Evolutionary conservation across 2,329 filamentous ascomycete species (phyloP), one percentile per base, ranked within the genome.

Genomic region (Penicillium sp.): DNA sequence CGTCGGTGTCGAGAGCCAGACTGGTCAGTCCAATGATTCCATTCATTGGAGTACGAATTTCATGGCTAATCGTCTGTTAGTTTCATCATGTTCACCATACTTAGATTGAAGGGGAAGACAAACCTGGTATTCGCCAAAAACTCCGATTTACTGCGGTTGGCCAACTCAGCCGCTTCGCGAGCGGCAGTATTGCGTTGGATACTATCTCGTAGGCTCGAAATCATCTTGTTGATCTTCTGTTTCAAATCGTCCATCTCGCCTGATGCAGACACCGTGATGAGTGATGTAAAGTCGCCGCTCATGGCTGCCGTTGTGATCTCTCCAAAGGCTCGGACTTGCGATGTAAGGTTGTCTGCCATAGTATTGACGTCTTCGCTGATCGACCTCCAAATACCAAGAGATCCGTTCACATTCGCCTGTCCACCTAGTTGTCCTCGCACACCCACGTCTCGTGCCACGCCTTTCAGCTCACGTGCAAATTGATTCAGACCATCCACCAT

Each of bases 241-340:
- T 97, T 97, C 66, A 97, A 83, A 75, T 96, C 93, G 75, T 96
- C 93, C 93, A 97, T 97, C 75, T 97, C 93, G 62, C 93, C 93
- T 5, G 92, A 96, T 23, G 93, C 93, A 74, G 96, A 92, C 4
- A 97, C 93, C 43, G 93, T 95, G 71, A 97, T 92, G 60, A 93
- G 86, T 72, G 96, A 95, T 16, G 90, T 96, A 72, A 97, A 97
- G 75, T 97, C 92, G 59, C 93, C 93, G 73, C 96, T 92, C 64
- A 93, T 96, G 27, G 93, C 93, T 42, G 93, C 87, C 71, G 96
- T 96, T 14, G 92, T 96, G 68, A 97, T 97, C 74, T 97, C 93
- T 52, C 92, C 93, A 75, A 97, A 97, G 46, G 93, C 93, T 65
- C 93, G 88, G 66, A 97, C 93, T 83, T 97, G 93, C 0, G 93